Conservation (phyloP, 441 rosid genomes). For the Aleurites moluccanus region DNA sequence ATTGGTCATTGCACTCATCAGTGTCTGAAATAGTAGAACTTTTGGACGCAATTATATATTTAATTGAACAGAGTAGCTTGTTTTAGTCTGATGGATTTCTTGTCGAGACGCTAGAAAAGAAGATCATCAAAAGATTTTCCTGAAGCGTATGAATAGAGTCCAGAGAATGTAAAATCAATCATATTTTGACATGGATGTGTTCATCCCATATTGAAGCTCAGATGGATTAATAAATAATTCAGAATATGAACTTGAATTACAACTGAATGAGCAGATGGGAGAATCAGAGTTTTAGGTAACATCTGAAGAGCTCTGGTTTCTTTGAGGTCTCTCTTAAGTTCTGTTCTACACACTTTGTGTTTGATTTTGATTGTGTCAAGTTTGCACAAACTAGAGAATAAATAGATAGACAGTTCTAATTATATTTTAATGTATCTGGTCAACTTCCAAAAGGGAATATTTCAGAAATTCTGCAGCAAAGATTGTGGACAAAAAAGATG, state of each 20-base stretch:
- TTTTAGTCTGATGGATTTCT: constrained; percentile 1
- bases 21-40: not conserved
- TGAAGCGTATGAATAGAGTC: no score
- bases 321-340: not conserved
- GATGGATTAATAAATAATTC: not conserved
- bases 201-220: not conserved
- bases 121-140: not conserved
- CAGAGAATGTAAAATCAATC: not conserved
- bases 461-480: not conserved
- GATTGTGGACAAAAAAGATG: not conserved
- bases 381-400: not conserved
- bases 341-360: not conserved
- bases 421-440: no score
- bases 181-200: not conserved
- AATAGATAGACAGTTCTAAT: not conserved
- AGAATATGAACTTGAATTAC: not conserved
- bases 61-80: not conserved
- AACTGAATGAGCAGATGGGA: not conserved
- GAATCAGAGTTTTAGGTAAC: not conserved
- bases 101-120: not conserved
- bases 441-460: not conserved
- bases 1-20: not conserved
- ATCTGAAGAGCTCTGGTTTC: not conserved
- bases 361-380: not conserved
- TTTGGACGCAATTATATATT: not conserved